Percentiles rank a stretch among this genome's conserved stretches.
Evolutionary conservation across 306 rosid species (phyloP).

Genomic region (Trifolium dubium): DNA sequence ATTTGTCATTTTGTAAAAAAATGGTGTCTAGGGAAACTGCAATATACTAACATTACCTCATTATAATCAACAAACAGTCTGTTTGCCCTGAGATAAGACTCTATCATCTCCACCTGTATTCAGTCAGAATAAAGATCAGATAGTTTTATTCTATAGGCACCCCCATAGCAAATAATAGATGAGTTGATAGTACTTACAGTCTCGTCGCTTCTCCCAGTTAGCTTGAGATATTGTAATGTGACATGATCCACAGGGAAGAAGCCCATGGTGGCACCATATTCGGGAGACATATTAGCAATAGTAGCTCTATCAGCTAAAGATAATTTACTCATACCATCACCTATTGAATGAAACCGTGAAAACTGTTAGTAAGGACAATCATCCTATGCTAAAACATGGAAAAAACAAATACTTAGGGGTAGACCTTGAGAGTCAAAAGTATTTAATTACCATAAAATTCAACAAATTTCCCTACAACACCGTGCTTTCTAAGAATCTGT

Average conservation of each 20-base stretch:
- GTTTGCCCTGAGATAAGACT: slow-evolving; percentile 93
- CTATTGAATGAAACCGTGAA: slow-evolving; percentile 57
- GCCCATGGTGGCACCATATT: slow-evolving; percentile 99
- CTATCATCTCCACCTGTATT: slow-evolving; percentile 84
- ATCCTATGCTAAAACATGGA: not conserved
- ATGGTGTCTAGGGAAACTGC: slow-evolving; percentile 3
- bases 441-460: slow-evolving; percentile 79
- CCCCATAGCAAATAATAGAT: slow-evolving; percentile 37
- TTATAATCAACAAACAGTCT: slow-evolving; percentile 89
- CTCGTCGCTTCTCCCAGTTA: slow-evolving; percentile 94
- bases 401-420: not conserved
- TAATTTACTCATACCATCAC: slow-evolving; percentile 89
- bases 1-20: not conserved
- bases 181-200: slow-evolving; percentile 59
- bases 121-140: slow-evolving; percentile 44
- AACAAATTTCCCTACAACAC: slow-evolving; percentile 95
- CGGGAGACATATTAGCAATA: slow-evolving; percentile 99
- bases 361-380: slow-evolving; percentile 19
- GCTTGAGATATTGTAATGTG: slow-evolving; percentile 90
- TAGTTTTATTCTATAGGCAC: slow-evolving; percentile 31
- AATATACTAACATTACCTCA: slow-evolving; percentile 58
- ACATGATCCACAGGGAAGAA: slow-evolving; percentile 96
- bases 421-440: not conserved
- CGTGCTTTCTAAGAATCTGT: slow-evolving; percentile 91
- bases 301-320: slow-evolving; percentile 98